These are phyloP conservation scores for Russula earlei DNA, from an alignment of 768 basidiomycete genomes.

Conservation along the genomic window DNA sequence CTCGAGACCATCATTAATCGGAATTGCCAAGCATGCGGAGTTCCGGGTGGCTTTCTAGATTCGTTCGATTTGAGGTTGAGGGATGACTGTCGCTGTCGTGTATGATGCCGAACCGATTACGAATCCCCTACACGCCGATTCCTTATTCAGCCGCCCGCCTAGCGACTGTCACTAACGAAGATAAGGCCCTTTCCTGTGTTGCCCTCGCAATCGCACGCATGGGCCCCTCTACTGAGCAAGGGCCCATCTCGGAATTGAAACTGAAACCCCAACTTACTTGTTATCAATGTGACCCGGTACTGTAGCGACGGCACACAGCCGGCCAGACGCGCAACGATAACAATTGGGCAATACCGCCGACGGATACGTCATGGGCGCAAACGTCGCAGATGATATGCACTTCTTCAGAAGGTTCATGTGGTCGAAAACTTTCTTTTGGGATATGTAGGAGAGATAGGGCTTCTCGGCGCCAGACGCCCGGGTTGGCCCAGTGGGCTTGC, in stretches of 20 bases:
- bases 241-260: neutral
- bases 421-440: no score
- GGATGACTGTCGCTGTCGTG: neutral
- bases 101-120: constrained; percentile 11
- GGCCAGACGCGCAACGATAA: neutral
- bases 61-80: neutral
- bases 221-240: neutral
- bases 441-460: neutral
- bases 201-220: no score
- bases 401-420: no score
- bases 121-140: neutral
- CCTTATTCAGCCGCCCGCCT: neutral
- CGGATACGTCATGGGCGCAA: neutral
- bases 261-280: no score
- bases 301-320: no score
- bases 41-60: neutral
- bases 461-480: neutral
- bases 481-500: no score
- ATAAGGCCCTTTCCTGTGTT: no score
- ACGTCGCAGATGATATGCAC: no score
- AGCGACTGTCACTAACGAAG: neutral
- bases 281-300: no score
- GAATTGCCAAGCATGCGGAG: constrained; percentile 6
- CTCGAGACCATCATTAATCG: neutral
- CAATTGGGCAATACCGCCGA: neutral